These are phyloP conservation scores for Corymbia citriodora DNA, from an alignment of 441 rosid genomes.

Conservation along the genomic window DNA sequence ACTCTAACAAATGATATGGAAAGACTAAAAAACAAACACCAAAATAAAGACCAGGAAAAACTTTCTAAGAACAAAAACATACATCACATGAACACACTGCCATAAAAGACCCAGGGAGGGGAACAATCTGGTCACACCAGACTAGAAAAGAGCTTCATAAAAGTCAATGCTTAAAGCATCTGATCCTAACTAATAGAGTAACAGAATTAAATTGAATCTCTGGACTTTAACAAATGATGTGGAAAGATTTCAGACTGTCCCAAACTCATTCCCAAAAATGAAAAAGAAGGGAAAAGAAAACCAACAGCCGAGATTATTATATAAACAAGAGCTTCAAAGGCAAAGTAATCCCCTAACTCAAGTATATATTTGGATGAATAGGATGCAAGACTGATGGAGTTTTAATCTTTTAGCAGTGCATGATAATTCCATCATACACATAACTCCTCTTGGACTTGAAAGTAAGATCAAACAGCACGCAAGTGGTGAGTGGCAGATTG, in stretches of 20 bases:
- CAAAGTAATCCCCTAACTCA: neutral
- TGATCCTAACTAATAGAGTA: neutral
- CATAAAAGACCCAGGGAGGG: neutral
- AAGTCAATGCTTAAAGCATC: neutral
- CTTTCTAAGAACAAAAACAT: neutral
- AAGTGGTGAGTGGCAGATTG: neutral
- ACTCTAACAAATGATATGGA: neutral
- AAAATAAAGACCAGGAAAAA: neutral
- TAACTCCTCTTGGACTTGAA: neutral
- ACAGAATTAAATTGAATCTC: neutral
- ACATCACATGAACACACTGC: neutral
- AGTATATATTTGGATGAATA: neutral
- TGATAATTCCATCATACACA: neutral
- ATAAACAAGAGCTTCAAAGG: neutral
- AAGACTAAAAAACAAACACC: neutral
- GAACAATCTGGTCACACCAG: neutral
- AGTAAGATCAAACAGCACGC: neutral
- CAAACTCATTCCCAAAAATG: neutral
- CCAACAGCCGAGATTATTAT: neutral
- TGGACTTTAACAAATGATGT: neutral
- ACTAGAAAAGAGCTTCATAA: neutral
- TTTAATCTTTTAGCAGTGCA: neutral
- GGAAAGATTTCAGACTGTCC: neutral
- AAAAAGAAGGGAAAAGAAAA: neutral
- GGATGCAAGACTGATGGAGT: neutral